Percentiles rank a stretch among this genome's conserved stretches.
Conservation (phyloP, 345 rosid species). For the Syzygium grande region DNA sequence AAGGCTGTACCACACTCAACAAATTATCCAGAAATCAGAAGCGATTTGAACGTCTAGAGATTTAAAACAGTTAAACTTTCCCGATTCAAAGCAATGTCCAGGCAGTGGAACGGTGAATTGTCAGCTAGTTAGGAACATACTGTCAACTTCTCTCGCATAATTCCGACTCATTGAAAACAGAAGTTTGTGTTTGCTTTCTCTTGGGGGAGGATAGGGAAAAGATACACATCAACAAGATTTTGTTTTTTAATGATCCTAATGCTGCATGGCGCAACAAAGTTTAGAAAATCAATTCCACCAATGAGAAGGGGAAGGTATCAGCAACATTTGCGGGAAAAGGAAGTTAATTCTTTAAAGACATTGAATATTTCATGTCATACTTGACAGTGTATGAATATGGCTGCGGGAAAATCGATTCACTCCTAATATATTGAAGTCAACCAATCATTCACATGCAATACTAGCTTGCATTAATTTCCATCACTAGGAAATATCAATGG, state of each 20-base stretch:
- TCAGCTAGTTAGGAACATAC: background rate
- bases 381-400: background rate
- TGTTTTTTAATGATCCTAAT: background rate
- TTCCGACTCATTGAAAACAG: background rate
- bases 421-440: background rate
- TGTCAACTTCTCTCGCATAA: background rate
- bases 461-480: background rate
- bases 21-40: background rate
- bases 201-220: background rate
- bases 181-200: background rate
- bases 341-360: background rate
- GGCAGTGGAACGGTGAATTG: background rate
- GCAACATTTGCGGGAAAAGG: background rate
- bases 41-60: background rate
- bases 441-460: background rate
- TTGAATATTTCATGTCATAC: background rate
- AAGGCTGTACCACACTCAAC: constrained; percentile 27
- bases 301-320: background rate
- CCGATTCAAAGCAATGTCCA: background rate
- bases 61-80: background rate
- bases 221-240: background rate
- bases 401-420: background rate
- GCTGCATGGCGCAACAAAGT: background rate
- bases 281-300: background rate
- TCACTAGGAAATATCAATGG: background rate